Percentiles rank a stretch among this genome's conserved stretches.
Evolutionary conservation across 1,284 basidiomycete genomes (phyloP).

Genomic region (Marasmius oreades): DNA sequence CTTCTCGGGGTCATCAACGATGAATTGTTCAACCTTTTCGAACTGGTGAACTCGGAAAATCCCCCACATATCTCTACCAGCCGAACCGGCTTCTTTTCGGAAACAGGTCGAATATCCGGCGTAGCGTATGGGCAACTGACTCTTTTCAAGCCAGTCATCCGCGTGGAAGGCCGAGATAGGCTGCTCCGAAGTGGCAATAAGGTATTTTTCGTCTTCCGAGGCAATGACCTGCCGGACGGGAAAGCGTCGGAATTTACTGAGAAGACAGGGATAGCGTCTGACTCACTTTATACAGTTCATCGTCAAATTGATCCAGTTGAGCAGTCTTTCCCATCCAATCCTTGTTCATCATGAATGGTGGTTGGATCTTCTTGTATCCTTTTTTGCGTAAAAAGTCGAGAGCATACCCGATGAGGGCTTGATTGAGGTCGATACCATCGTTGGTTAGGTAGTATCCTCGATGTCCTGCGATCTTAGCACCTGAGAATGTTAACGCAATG

Average conservation of each 20-base stretch:
- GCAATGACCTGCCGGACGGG: constrained; percentile 62
- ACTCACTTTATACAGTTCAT: constrained; percentile 91
- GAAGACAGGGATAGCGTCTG: background rate
- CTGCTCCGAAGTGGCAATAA: constrained; percentile 98
- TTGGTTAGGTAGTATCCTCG: constrained; percentile 95
- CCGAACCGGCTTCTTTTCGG: constrained; percentile 97
- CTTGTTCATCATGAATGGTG: constrained; percentile 99
- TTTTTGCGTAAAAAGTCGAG: constrained; percentile 87
- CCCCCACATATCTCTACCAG: constrained; percentile 98
- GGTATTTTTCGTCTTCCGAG: constrained; percentile 95
- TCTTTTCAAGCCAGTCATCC: constrained; percentile 96
- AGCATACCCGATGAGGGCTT: constrained; percentile 93
- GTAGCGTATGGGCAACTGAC: constrained; percentile 86
- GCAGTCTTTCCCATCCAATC: constrained; percentile 97
- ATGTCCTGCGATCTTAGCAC: constrained; percentile 92
- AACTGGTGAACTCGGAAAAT: constrained; percentile 99
- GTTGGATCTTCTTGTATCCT: constrained; percentile 92
- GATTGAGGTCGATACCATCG: constrained; percentile 96
- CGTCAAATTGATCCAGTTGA: constrained; percentile 97
- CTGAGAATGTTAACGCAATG: constrained; percentile 32
- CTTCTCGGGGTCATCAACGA: constrained; percentile 90
- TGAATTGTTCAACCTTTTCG: constrained; percentile 98
- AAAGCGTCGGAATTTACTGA: constrained; percentile 1
- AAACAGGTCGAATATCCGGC: constrained; percentile 95
- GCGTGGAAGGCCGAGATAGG: constrained; percentile 95